Base-by-base conservation (phyloP, 2,329 filamentous ascomycete genomes). In the Nothophoma quercina region DNA sequence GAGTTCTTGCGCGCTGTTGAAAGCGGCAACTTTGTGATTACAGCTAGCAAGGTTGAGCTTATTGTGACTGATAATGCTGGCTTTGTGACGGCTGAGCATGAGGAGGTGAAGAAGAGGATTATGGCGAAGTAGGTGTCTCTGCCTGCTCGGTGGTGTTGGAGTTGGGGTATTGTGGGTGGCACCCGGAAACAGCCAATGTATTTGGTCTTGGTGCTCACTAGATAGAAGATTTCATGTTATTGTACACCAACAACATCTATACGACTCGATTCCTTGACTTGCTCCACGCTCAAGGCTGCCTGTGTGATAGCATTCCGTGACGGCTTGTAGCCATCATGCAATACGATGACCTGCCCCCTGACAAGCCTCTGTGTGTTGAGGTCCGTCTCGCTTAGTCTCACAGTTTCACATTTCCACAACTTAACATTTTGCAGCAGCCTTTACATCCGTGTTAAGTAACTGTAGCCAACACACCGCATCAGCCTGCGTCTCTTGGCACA, bases 41-140 rank as follows among this genome's bases (percentile, higher is more conserved):
- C 19, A 12, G 62, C 59, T 26, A 21, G 29, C 7, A 38, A 53
- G 32, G 43, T 57, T n/a, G 13, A 30, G 21, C 8, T 54, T 7
- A 18, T 25, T 9, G 45, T 54, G 26, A 40, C 16, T 2, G 21
- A 36, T 16, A 2, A 13, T 6, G 2, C 3, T n/a, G 30, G 3
- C 7, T 1, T 12, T 7, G n/a, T 25, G 9, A n/a, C 1, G 5
- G 13, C 16, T 21, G 10, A 21, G 29, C 18, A 45, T 8, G 2
- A n/a, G 29, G 30, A 41, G 35, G 29, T 52, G 23, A 26, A 13
- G 35, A 41, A 26, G 41, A 22, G 23, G 22, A 52, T 52, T 41
- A 29, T 40, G 4, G 18, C 10, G 18, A 16, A 40, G n/a, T 16
- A 25, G 16, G 22, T 13, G 22, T n/a, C 10, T 26, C 2, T 29